These are phyloP conservation scores for Pythium volutum DNA, from an alignment of 352 stramenopile genomes.

Conservation along the genomic window DNA sequence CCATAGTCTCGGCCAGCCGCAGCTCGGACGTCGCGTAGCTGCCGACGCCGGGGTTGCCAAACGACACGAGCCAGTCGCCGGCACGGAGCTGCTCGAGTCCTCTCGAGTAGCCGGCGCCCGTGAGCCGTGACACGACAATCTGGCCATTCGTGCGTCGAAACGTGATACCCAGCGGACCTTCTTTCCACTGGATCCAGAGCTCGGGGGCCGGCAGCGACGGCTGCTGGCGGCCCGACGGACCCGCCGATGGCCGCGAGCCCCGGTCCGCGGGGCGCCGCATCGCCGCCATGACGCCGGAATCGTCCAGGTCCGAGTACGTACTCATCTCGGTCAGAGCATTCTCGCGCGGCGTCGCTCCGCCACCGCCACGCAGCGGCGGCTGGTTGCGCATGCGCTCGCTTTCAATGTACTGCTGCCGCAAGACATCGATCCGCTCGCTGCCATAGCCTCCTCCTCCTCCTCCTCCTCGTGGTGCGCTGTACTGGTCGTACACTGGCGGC, in stretches of 20 bases:
- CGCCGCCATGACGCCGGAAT: slow-evolving; percentile 46
- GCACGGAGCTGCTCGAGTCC: slow-evolving; percentile 63
- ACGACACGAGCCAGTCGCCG: slow-evolving; percentile 76
- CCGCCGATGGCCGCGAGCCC: too few species aligned
- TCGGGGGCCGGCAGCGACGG: slow-evolving; percentile 34
- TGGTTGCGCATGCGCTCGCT: slow-evolving; percentile 57
- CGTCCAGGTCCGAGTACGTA: slow-evolving; percentile 69
- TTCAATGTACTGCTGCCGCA: slow-evolving; percentile 72
- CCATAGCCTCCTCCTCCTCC: background rate
- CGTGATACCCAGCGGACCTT: slow-evolving; percentile 73
- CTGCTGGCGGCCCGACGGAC: background rate
- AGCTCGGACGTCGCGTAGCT: slow-evolving; percentile 50
- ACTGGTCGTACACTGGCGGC: slow-evolving; percentile 40
- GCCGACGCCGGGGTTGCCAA: slow-evolving; percentile 41
- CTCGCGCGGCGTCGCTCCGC: slow-evolving; percentile 12
- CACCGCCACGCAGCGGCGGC: slow-evolving; percentile 9
- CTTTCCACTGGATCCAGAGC: slow-evolving; percentile 68
- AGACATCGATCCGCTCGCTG: slow-evolving; percentile 28
- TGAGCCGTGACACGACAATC: slow-evolving; percentile 77
- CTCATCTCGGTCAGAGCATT: slow-evolving; percentile 40
- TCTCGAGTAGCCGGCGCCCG: slow-evolving; percentile 57
- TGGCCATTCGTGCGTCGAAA: slow-evolving; percentile 77
- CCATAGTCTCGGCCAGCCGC: slow-evolving; percentile 73
- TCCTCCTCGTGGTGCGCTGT: slow-evolving; percentile 1
- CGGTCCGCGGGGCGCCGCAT: background rate